phyloP scores from a whole-genome alignment of 2,329 filamentous ascomycete genomes.

The Ascomycota sp. region DNA sequence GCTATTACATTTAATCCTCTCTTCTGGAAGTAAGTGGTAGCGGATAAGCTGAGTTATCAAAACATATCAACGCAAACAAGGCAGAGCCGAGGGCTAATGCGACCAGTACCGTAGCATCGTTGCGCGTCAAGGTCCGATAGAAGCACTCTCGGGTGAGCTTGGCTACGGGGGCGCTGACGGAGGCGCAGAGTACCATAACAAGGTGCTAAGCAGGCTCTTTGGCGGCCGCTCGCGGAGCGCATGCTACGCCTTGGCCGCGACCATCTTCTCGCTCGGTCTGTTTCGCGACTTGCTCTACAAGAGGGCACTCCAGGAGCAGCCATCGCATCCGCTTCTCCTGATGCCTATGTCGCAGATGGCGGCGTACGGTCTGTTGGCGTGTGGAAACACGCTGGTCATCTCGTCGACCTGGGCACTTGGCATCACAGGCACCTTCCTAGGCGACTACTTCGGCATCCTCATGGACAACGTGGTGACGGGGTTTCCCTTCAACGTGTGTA shows the following conservation, averaged over 20 bases:
- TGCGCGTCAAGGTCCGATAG: constrained; percentile 49
- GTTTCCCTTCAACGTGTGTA: constrained; percentile 86
- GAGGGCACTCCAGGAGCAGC: constrained; percentile 54
- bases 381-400: constrained; percentile 69
- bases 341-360: constrained; percentile 36
- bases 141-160: not conserved
- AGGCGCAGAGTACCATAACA: constrained; percentile 73
- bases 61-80: too few species aligned
- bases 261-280: constrained; percentile 84
- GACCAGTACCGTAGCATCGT: constrained; percentile 37
- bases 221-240: constrained; percentile 56
- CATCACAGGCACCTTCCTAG: constrained; percentile 86
- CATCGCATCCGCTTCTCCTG: constrained; percentile 53
- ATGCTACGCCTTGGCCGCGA: constrained; percentile 74
- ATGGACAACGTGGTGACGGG: constrained; percentile 89
- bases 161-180: not conserved
- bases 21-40: constrained; percentile 83
- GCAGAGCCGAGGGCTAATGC: too few species aligned
- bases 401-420: constrained; percentile 82
- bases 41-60: not conserved
- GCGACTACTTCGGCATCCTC: constrained; percentile 96
- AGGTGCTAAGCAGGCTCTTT: constrained; percentile 72
- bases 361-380: constrained; percentile 49
- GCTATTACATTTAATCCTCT: constrained; percentile 89
- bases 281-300: constrained; percentile 79